These are phyloP conservation scores for Debaryomyces maramus DNA, from an alignment of 805 yeast species.

Conservation along the genomic window DNA sequence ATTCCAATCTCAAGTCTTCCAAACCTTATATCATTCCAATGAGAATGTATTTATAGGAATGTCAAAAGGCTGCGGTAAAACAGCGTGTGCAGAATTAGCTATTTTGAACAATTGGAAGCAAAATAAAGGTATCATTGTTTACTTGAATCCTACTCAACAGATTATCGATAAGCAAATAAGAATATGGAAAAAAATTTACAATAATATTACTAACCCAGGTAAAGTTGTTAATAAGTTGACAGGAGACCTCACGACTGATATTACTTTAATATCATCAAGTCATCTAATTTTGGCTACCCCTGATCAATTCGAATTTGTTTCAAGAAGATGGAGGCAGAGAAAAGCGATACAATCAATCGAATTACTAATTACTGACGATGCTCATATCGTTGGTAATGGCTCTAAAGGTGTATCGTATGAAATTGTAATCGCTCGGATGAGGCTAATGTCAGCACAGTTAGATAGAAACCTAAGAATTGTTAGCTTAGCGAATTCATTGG, in stretches of 20 bases:
- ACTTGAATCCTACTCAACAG: constrained; percentile 64
- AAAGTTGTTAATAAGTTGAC: constrained; percentile 57
- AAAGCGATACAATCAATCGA: constrained; percentile 67
- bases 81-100: constrained; percentile 70
- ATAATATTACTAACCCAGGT: constrained; percentile 50
- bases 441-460: constrained; percentile 67
- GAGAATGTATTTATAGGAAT: constrained; percentile 67
- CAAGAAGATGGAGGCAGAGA: constrained; percentile 83
- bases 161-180: constrained; percentile 47
- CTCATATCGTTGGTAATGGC: constrained; percentile 64
- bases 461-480: constrained; percentile 58
- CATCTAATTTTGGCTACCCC: constrained; percentile 81
- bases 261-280: constrained; percentile 53
- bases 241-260: constrained; percentile 53
- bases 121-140: constrained; percentile 68
- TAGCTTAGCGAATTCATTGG: constrained; percentile 67
- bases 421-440: constrained; percentile 64
- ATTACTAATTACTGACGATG: constrained; percentile 69
- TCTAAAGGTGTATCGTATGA: constrained; percentile 66
- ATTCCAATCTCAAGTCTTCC: constrained; percentile 72
- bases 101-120: constrained; percentile 70
- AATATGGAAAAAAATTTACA: constrained; percentile 55
- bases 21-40: constrained; percentile 54
- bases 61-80: constrained; percentile 76
- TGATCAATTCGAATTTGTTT: constrained; percentile 65